A percentile compares a stretch with the other conserved stretches of the same genome.
phyloP scores from a whole-genome alignment of 2,329 filamentous ascomycete species.

The Cordyceps cicadae region DNA sequence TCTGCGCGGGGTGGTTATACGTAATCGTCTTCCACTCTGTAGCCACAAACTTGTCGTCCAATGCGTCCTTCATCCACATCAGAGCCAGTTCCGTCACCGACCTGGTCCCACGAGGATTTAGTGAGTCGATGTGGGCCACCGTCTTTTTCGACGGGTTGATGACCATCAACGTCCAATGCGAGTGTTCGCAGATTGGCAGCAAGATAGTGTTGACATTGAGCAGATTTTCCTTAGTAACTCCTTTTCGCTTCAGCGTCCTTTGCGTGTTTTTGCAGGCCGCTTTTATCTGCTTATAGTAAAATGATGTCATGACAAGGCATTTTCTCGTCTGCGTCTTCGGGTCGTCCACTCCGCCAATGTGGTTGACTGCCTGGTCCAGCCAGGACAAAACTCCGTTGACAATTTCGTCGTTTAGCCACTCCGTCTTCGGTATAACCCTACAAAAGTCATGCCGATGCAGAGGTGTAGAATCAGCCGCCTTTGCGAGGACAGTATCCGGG shows the following conservation, averaged over 20 bases:
- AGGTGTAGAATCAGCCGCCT: constrained; percentile 40
- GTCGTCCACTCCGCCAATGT: constrained; percentile 43
- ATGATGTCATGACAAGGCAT: constrained; percentile 55
- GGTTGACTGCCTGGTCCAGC: constrained; percentile 52
- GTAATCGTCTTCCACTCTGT: constrained; percentile 51
- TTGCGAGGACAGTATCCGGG: constrained; percentile 31
- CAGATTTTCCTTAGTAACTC: constrained; percentile 52
- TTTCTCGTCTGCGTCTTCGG: constrained; percentile 42
- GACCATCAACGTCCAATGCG: constrained; percentile 66
- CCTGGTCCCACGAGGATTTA: constrained; percentile 36
- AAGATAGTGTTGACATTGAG: constrained; percentile 59
- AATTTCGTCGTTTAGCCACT: constrained; percentile 72
- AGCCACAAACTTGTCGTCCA: constrained; percentile 44
- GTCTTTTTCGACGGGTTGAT: constrained; percentile 52
- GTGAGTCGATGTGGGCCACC: constrained; percentile 63
- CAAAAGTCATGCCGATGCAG: constrained; percentile 51
- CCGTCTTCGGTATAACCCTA: constrained; percentile 46
- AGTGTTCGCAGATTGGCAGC: constrained; percentile 56
- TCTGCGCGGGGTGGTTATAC: constrained; percentile 48
- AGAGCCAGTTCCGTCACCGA: constrained; percentile 35
- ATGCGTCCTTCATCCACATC: constrained; percentile 49
- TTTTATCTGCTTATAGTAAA: constrained; percentile 52
- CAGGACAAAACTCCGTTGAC: constrained; percentile 59
- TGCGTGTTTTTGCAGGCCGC: constrained; percentile 39
- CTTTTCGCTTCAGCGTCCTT: constrained; percentile 48